phyloP scores from a whole-genome alignment of 345 rosid species.

The Gossypioides kirkii region DNA sequence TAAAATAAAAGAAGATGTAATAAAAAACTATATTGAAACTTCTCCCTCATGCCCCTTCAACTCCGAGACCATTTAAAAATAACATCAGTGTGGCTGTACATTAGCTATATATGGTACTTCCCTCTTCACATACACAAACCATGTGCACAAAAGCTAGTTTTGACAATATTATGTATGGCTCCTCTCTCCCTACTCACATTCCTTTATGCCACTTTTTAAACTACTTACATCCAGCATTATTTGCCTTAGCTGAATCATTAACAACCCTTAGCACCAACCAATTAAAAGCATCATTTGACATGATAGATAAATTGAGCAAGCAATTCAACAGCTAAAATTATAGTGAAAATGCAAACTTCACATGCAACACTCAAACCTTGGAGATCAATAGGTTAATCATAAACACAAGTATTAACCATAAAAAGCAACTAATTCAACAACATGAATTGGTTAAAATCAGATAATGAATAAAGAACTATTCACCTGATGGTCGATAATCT shows the following conservation, averaged over 20 bases:
- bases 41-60: no score
- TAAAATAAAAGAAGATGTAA: neutral
- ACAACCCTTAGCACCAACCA: neutral
- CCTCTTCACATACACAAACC: no score
- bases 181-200: no score
- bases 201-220: no score
- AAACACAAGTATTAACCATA: neutral
- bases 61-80: no score
- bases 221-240: neutral
- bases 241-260: neutral
- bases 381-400: neutral
- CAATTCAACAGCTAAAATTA: neutral
- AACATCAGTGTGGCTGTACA: no score
- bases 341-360: neutral
- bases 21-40: no score
- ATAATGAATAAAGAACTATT: neutral
- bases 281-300: neutral
- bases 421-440: neutral
- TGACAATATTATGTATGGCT: no score
- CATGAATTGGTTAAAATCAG: neutral
- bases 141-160: no score
- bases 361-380: neutral
- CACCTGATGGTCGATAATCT: conserved; percentile 85
- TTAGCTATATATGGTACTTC: no score
- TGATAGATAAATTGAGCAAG: neutral